Conservation (phyloP, 495 filamentous ascomycete species). For the Podospora anserina region DNA sequence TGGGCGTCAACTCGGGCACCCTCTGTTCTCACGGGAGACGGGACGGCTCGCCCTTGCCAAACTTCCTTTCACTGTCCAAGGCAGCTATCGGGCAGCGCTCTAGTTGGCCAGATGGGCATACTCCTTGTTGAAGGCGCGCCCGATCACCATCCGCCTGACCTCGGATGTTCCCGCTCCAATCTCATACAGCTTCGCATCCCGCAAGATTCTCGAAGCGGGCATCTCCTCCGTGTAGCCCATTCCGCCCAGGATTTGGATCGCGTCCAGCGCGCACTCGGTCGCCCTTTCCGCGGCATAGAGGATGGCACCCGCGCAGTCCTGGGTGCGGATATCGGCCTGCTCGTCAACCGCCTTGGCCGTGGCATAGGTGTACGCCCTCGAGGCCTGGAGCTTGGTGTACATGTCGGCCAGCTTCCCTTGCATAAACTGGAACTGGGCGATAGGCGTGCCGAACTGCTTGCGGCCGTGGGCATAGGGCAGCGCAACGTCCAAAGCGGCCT, state of each 20-base stretch:
- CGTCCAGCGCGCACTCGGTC: slow-evolving; percentile 83
- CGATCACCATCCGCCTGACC: slow-evolving; percentile 90
- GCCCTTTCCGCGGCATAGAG: slow-evolving; percentile 92
- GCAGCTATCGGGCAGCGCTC: neutral
- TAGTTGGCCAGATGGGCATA: slow-evolving; percentile 52
- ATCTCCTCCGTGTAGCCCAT: slow-evolving; percentile 98
- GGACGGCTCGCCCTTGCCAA: neutral
- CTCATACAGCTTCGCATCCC: slow-evolving; percentile 86
- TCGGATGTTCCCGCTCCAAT: slow-evolving; percentile 97
- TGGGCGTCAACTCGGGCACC: neutral
- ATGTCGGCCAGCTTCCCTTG: slow-evolving; percentile 95
- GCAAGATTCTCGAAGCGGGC: slow-evolving; percentile 75
- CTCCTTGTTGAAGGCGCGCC: slow-evolving; percentile 89
- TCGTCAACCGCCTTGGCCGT: slow-evolving; percentile 76
- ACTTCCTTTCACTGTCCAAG: neutral
- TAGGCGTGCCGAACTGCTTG: slow-evolving; percentile 82
- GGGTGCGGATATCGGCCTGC: slow-evolving; percentile 65
- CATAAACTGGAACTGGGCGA: slow-evolving; percentile 89
- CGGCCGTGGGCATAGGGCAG: slow-evolving; percentile 87
- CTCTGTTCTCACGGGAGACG: neutral
- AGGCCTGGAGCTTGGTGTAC: slow-evolving; percentile 88
- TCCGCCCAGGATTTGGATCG: slow-evolving; percentile 91
- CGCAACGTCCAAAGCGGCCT: slow-evolving; percentile 80
- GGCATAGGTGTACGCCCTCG: slow-evolving; percentile 72
- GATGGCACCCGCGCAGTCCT: slow-evolving; percentile 94